Percentiles rank a stretch among this genome's conserved stretches.
Conservation (phyloP, 257 asterid species). For the Fraxinus americana region DNA sequence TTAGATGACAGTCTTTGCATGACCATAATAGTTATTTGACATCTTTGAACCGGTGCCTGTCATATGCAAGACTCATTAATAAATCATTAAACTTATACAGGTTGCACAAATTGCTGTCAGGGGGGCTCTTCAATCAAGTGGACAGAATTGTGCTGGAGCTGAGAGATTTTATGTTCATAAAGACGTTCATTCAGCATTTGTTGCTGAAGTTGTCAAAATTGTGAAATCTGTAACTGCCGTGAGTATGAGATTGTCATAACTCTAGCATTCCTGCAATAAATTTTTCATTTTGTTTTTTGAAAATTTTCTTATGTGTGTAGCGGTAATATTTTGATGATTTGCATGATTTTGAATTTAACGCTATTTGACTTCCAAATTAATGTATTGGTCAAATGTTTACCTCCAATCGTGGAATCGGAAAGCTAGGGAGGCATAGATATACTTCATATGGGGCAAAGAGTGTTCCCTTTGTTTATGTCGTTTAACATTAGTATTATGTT, state of each 20-base stretch:
- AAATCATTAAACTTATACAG: slow-evolving; percentile 42
- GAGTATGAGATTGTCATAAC: slow-evolving; percentile 33
- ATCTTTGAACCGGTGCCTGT: slow-evolving; percentile 1
- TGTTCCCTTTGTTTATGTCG: slow-evolving; percentile 1
- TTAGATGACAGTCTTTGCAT: slow-evolving; percentile 25
- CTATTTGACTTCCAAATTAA: neutral
- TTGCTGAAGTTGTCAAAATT: slow-evolving; percentile 86
- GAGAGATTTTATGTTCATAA: slow-evolving; percentile 97
- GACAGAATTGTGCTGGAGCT: slow-evolving; percentile 99
- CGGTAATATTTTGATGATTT: neutral
- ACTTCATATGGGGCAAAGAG: neutral
- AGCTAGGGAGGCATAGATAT: neutral
- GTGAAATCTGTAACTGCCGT: slow-evolving; percentile 95
- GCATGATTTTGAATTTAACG: neutral
- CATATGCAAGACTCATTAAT: slow-evolving; percentile 16
- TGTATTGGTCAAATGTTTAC: neutral
- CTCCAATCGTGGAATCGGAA: neutral
- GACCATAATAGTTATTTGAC: slow-evolving; percentile 4
- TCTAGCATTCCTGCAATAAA: neutral
- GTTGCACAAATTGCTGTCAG: slow-evolving; percentile 98
- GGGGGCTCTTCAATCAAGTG: slow-evolving; percentile 94
- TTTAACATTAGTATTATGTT: neutral
- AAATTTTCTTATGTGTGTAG: slow-evolving; percentile 10
- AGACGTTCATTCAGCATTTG: slow-evolving; percentile 71
- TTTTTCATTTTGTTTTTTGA: neutral